phyloP scores from a whole-genome alignment of 2,329 filamentous ascomycete species.

The Aspergillus hortae region DNA sequence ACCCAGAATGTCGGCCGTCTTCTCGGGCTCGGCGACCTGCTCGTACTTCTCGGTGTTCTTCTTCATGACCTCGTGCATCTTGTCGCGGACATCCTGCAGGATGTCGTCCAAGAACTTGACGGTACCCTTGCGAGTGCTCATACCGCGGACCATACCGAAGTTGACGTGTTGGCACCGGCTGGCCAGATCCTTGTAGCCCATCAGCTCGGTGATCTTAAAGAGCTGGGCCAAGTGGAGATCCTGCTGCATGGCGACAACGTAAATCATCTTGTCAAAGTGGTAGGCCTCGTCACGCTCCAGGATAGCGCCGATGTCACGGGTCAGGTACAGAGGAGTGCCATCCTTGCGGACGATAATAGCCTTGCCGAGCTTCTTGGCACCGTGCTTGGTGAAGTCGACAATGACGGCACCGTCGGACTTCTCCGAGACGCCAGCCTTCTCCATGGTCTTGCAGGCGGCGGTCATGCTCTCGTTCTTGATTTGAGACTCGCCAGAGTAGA shows the following conservation, averaged over 20 bases:
- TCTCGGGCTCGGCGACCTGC: conserved; percentile 78
- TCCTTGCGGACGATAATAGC: conserved; percentile 65
- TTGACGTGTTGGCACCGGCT: conserved; percentile 61
- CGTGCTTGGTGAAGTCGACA: conserved; percentile 67
- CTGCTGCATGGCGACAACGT: conserved; percentile 63
- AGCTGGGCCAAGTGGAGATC: conserved; percentile 63
- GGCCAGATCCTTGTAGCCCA: conserved; percentile 59
- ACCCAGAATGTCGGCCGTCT: conserved; percentile 80
- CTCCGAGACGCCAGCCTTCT: conserved; percentile 59
- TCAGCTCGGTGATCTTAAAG: conserved; percentile 62
- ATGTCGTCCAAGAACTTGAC: conserved; percentile 74
- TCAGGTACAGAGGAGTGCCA: conserved; percentile 65
- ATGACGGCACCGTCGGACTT: conserved; percentile 64
- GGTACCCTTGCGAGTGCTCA: conserved; percentile 64
- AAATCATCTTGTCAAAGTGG: conserved; percentile 66
- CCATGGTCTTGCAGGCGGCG: conserved; percentile 56
- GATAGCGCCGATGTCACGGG: conserved; percentile 65
- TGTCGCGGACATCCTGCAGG: conserved; percentile 75
- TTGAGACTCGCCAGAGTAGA: conserved; percentile 67
- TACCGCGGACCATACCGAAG: conserved; percentile 65
- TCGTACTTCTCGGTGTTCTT: conserved; percentile 87
- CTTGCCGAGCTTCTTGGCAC: conserved; percentile 64
- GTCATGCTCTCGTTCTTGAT: conserved; percentile 62
- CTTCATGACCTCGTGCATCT: conserved; percentile 97
- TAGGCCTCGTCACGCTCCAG: conserved; percentile 60